Evolutionary conservation across 2,329 filamentous ascomycete species (phyloP).

Genomic region (Apiospora saccharicola): DNA sequence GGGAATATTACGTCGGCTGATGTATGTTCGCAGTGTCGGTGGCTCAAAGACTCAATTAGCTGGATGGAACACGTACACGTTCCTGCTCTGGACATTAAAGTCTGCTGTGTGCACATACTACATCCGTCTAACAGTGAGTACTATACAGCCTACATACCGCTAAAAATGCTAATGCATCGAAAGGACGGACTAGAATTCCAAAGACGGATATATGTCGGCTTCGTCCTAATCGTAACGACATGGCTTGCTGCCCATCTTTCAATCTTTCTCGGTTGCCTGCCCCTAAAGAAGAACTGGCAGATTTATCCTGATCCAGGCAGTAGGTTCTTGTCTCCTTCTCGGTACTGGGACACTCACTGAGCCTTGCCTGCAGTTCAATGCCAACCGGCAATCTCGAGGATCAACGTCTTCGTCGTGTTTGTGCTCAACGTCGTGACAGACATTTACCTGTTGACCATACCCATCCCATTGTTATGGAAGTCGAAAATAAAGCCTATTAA

Average conservation of each 20-base stretch:
- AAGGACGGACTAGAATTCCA: neutral
- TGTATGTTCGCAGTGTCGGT: conserved; percentile 44
- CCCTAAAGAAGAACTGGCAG: conserved; percentile 60
- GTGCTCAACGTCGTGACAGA: conserved; percentile 63
- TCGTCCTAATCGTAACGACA: conserved; percentile 51
- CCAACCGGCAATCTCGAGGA: conserved; percentile 55
- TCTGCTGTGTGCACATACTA: conserved; percentile 52
- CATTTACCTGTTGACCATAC: conserved; percentile 66
- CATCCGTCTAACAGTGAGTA: conserved; percentile 41
- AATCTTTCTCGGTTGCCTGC: conserved; percentile 52
- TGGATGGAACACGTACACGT: conserved; percentile 62
- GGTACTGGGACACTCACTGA: neutral
- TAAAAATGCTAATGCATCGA: neutral
- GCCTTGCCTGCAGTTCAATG: conserved; percentile 35
- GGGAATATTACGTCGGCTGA: neutral
- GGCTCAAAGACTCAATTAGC: conserved; percentile 61
- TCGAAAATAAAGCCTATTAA: conserved; percentile 45
- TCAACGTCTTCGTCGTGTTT: conserved; percentile 56
- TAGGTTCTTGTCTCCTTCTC: conserved; percentile 32
- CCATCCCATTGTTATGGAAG: conserved; percentile 58
- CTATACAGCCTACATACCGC: neutral
- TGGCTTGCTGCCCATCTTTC: conserved; percentile 55
- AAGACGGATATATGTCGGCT: conserved; percentile 50
- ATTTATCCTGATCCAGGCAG: conserved; percentile 61
- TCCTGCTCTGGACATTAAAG: conserved; percentile 61